These are phyloP conservation scores for Raffaelea deltoideospora DNA, from an alignment of 2,329 filamentous ascomycete genomes.

Conservation along the genomic window DNA sequence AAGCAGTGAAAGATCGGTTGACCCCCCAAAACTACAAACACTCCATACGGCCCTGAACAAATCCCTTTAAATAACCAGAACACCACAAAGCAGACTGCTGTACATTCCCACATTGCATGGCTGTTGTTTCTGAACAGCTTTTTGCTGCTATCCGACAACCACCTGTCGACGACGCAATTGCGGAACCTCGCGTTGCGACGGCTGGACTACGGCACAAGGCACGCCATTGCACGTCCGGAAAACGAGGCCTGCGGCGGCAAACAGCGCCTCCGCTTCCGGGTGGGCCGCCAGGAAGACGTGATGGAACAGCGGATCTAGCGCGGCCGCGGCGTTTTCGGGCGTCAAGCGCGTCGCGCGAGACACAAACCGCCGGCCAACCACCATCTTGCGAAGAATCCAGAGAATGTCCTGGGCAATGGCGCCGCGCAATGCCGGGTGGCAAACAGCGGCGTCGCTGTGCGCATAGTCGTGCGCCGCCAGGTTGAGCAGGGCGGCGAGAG, in stretches of 20 bases:
- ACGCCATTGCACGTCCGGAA: no score
- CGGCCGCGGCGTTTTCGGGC: slow-evolving; percentile 4
- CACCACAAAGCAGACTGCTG: no score
- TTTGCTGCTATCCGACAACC: no score
- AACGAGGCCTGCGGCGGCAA: slow-evolving; percentile 15
- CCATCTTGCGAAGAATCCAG: slow-evolving; percentile 20
- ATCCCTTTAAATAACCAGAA: no score
- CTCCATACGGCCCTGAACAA: no score
- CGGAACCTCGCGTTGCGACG: no score
- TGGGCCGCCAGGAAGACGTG: slow-evolving; percentile 7
- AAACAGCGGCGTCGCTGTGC: not conserved
- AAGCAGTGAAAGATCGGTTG: no score
- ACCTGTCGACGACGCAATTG: no score
- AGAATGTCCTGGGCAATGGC: slow-evolving; percentile 16
- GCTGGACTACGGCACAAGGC: no score
- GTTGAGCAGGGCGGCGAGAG: slow-evolving; percentile 19
- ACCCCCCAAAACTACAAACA: no score
- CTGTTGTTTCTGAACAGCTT: no score
- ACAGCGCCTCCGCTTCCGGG: slow-evolving; percentile 14
- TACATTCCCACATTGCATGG: no score
- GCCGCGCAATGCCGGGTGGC: not conserved
- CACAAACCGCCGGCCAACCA: not conserved
- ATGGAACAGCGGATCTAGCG: slow-evolving; percentile 11
- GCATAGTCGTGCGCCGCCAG: slow-evolving; percentile 18
- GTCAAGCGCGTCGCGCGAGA: slow-evolving; percentile 1